These are phyloP conservation scores for Xylaria sp. DNA, from an alignment of 2,329 filamentous ascomycete species.

Conservation along the genomic window DNA sequence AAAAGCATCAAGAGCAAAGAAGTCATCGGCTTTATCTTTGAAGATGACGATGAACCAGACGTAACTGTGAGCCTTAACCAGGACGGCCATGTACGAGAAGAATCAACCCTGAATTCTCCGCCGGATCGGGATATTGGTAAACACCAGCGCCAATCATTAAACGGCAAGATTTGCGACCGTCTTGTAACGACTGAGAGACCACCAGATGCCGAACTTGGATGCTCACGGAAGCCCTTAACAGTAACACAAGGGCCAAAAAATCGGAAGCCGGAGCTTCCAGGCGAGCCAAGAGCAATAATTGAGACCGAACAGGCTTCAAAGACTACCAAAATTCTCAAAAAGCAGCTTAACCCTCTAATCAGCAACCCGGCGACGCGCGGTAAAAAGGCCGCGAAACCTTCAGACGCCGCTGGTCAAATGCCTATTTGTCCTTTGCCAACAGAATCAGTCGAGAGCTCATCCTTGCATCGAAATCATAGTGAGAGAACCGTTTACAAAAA, in stretches of 20 bases:
- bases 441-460: constrained; percentile 31
- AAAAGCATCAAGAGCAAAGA: constrained; percentile 49
- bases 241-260: constrained; percentile 21
- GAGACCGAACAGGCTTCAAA: constrained; percentile 16
- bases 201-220: constrained; percentile 2
- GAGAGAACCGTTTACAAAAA: constrained; percentile 24
- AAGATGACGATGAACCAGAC: constrained; percentile 44
- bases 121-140: constrained; percentile 4
- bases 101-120: neutral
- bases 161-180: neutral
- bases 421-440: constrained; percentile 53
- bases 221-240: neutral
- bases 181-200: neutral
- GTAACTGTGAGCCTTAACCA: constrained; percentile 9
- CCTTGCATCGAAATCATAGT: constrained; percentile 24
- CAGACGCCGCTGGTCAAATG: constrained; percentile 61
- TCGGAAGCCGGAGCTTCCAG: constrained; percentile 1
- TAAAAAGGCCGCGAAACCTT: constrained; percentile 63
- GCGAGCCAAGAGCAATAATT: neutral
- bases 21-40: constrained; percentile 48
- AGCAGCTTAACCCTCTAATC: constrained; percentile 19
- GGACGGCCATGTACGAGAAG: constrained; percentile 2
- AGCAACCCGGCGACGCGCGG: constrained; percentile 58
- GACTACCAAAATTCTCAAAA: constrained; percentile 15
- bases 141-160: constrained; percentile 3